phyloP scores from a whole-genome alignment of 2,329 filamentous ascomycete genomes.

The Alternaria solani region DNA sequence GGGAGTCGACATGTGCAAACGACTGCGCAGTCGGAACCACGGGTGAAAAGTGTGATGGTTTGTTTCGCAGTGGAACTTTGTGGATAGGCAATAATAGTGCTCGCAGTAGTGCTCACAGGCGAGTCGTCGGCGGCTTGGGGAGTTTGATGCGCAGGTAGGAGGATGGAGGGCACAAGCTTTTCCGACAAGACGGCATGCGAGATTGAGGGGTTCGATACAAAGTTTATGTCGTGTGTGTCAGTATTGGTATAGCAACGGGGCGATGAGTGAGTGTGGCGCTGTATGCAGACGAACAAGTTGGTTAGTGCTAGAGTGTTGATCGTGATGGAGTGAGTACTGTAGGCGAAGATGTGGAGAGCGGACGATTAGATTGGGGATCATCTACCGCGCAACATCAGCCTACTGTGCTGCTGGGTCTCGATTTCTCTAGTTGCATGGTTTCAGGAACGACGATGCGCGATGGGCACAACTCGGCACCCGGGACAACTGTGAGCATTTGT shows the following conservation, averaged over 20 bases:
- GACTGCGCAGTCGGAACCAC: conserved; percentile 1
- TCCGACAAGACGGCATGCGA: conserved; percentile 10
- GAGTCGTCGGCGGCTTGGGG: conserved; percentile 6
- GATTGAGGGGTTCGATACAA: background rate
- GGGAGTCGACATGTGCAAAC: conserved; percentile 11
- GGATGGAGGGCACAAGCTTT: conserved; percentile 17
- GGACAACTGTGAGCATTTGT: background rate
- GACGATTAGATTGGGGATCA: background rate
- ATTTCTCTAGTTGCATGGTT: background rate
- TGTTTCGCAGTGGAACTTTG: conserved; percentile 12
- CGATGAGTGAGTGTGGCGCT: conserved; percentile 2
- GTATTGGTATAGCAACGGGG: conserved; percentile 4
- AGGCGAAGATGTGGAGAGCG: conserved; percentile 2
- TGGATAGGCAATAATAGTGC: conserved; percentile 14
- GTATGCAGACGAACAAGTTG: background rate
- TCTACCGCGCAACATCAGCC: conserved; percentile 1
- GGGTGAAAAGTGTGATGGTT: conserved; percentile 6
- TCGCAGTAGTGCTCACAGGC: conserved; percentile 10
- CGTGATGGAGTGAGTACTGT: background rate
- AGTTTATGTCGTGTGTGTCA: conserved; percentile 7
- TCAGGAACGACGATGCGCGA: background rate
- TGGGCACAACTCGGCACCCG: background rate
- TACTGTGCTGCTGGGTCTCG: conserved; percentile 1
- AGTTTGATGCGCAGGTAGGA: conserved; percentile 8
- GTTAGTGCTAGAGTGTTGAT: background rate